Conservation (phyloP, 352 stramenopile species). For the Pelagophyceae sp. region DNA sequence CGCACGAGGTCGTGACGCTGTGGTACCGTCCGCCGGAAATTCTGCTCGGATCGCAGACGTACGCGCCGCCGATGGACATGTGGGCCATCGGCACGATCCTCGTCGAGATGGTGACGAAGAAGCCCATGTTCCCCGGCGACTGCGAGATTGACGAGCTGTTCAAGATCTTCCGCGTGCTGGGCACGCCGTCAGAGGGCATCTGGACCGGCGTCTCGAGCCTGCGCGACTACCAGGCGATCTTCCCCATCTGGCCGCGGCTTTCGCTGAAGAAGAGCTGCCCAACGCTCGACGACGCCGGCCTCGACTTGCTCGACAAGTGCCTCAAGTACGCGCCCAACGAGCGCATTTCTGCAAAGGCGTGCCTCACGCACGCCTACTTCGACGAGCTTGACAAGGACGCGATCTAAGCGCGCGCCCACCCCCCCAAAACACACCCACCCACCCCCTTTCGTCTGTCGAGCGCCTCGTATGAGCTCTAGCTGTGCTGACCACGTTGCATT, state of each 20-base stretch:
- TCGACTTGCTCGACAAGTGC: slow-evolving; percentile 72
- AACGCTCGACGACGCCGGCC: slow-evolving; percentile 51
- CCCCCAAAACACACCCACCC: not conserved
- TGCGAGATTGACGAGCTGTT: slow-evolving; percentile 98
- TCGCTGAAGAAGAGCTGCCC: slow-evolving; percentile 54
- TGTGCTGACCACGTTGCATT: no score
- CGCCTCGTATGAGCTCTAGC: no score
- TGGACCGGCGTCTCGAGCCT: slow-evolving; percentile 93
- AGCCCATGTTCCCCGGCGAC: slow-evolving; percentile 75
- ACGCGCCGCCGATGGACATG: slow-evolving; percentile 70
- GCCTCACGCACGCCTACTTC: slow-evolving; percentile 94
- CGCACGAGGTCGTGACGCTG: slow-evolving; percentile 81
- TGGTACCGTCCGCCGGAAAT: slow-evolving; percentile 98
- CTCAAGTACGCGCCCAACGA: slow-evolving; percentile 71
- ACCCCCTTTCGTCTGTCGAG: not conserved
- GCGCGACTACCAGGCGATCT: slow-evolving; percentile 92
- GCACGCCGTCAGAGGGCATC: slow-evolving; percentile 86
- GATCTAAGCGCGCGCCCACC: slow-evolving; percentile 20
- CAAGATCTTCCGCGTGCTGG: slow-evolving; percentile 93
- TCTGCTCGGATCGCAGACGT: slow-evolving; percentile 80
- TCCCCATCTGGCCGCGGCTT: slow-evolving; percentile 91
- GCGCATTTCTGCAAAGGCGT: slow-evolving; percentile 80
- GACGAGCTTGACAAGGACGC: slow-evolving; percentile 69
- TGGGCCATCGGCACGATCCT: slow-evolving; percentile 75
- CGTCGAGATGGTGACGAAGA: slow-evolving; percentile 73